Evolutionary conservation across 192 early-diverging fungal genomes (phyloP), one percentile per base, ranked within the genome.

Genomic region (Coemansia sp.): DNA sequence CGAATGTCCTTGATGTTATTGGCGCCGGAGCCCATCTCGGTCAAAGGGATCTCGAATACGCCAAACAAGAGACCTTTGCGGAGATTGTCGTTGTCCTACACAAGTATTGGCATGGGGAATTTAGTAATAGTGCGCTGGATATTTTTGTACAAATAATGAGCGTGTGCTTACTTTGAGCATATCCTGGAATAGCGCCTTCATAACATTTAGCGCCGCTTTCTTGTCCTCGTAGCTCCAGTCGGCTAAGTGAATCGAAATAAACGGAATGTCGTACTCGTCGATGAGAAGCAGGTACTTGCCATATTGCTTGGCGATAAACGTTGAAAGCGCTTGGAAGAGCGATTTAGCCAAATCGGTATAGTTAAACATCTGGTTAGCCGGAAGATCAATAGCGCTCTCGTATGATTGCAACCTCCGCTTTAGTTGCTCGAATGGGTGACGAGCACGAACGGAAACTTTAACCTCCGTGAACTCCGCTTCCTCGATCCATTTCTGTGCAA

Each of bases 221-320:
- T 74, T 75, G 0, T 65, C 66, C 1, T 74, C 36, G 27, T 6
- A 21, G 45, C 42, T 59, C 78, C 78, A 80, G 0, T 50, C 13
- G 2, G 73, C 69, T 29, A 75, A 41, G 0, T 66, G 42, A 7
- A 80, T 45, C 17, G 73, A 56, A 16, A 80, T 80, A 51, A 80
- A 80, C n/a, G 78, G 73, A 41, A 75, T 74, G 24, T 80, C 78
- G 27, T 75, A 75, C 45, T 80, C 78, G 60, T 80, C 78, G 53
- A 75, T 68, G 1, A 80, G 44, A 17, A 80, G 63, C 3, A 80
- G 68, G 27, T 75, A 80, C 13, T 66, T 69, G 0, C 78, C 78
- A 53, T 31, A 80, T 11, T n/a, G 24, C 3, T 13, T 44, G 0
- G 46, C 4, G 21, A 79, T 31, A 62, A 72, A 66, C 0, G 31